A percentile compares a stretch with the other conserved stretches of the same genome.
Evolutionary conservation across 192 early-diverging fungal genomes (phyloP).

Genomic region (Allomyces javanicus): DNA sequence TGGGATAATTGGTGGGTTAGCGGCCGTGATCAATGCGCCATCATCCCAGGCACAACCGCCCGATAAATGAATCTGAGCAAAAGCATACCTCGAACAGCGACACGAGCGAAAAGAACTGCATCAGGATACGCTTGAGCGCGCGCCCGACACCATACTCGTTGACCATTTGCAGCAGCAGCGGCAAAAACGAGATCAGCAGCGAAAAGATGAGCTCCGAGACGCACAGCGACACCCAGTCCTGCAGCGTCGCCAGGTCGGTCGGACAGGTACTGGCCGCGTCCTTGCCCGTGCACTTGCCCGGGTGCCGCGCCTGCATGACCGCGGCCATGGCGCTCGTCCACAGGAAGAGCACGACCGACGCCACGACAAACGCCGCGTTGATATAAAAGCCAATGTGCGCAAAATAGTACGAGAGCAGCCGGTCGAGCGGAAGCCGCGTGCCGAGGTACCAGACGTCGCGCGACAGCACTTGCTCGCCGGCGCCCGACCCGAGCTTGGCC

Average conservation of each 20-base stretch:
- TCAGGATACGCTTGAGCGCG: slow-evolving; percentile 63
- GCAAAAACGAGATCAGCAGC: slow-evolving; percentile 34
- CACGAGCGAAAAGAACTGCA: slow-evolving; percentile 18
- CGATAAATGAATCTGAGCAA: no score
- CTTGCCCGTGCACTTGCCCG: slow-evolving; percentile 17
- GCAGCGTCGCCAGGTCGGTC: slow-evolving; percentile 46
- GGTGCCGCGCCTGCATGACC: slow-evolving; percentile 11
- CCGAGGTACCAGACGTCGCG: slow-evolving; percentile 80
- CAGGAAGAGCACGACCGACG: slow-evolving; percentile 56
- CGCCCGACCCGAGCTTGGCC: slow-evolving; percentile 76
- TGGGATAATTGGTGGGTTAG: no score
- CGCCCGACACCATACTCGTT: slow-evolving; percentile 67
- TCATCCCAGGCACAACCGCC: no score
- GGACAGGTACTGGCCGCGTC: slow-evolving; percentile 36
- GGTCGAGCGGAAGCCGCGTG: slow-evolving; percentile 60
- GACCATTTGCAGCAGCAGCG: slow-evolving; percentile 63
- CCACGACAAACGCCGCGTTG: slow-evolving; percentile 70
- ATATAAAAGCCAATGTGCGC: slow-evolving; percentile 76
- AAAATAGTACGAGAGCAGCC: slow-evolving; percentile 73
- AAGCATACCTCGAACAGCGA: no score
- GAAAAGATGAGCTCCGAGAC: slow-evolving; percentile 45
- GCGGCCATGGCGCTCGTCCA: slow-evolving; percentile 39
- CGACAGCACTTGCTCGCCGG: slow-evolving; percentile 86
- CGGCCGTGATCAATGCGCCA: no score
- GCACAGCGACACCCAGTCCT: slow-evolving; percentile 53